phyloP scores from a whole-genome alignment of 345 rosid genomes.

The Hibiscus trionum region DNA sequence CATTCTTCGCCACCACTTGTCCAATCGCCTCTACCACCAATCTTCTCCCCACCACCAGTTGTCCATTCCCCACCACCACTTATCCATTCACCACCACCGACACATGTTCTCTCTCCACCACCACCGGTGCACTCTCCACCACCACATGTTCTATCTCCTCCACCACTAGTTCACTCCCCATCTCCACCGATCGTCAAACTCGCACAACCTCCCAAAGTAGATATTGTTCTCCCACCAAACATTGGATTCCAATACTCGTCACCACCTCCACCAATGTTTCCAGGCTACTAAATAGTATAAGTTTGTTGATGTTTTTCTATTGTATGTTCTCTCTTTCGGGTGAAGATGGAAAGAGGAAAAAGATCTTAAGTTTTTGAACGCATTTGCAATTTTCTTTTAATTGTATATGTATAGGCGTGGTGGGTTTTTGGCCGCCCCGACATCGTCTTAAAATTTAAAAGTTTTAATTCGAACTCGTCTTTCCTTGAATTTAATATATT shows the following conservation, averaged over 20 bases:
- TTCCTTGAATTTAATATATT: no score
- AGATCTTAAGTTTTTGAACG: not conserved
- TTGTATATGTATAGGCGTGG: no score
- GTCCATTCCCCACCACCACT: slow-evolving; percentile 7
- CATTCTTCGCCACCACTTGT: slow-evolving; percentile 13
- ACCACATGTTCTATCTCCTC: not conserved
- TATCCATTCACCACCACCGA: slow-evolving; percentile 12
- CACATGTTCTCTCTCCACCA: not conserved
- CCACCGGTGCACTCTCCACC: slow-evolving; percentile 17
- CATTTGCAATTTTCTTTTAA: not conserved
- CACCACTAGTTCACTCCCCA: slow-evolving; percentile 18
- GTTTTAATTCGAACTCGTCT: no score
- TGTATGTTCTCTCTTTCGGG: not conserved
- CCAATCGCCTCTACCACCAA: slow-evolving; percentile 15
- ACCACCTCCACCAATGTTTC: slow-evolving; percentile 74
- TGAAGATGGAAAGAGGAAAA: not conserved
- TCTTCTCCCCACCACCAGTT: slow-evolving; percentile 15
- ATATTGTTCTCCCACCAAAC: slow-evolving; percentile 44
- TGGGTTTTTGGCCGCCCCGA: no score
- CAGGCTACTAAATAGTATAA: slow-evolving; percentile 46
- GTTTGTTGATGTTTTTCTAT: not conserved
- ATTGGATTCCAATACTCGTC: slow-evolving; percentile 61
- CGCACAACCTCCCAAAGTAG: slow-evolving; percentile 26
- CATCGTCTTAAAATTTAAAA: no score
- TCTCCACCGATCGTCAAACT: slow-evolving; percentile 11